Conservation (phyloP, 2,329 filamentous ascomycete genomes). For the Colletotrichum simmondsii region DNA sequence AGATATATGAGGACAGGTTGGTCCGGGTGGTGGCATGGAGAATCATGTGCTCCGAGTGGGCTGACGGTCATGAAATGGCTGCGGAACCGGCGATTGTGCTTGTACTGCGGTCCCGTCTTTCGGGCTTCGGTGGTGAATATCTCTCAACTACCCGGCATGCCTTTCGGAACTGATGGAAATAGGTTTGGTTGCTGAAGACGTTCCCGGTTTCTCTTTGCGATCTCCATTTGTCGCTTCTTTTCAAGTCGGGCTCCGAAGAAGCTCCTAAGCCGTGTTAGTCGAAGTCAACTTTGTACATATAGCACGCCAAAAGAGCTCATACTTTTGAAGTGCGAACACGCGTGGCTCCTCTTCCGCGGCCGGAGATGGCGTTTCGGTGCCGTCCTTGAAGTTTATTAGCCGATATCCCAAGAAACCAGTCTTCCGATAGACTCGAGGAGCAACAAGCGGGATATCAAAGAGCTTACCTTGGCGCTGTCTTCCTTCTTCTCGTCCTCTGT, state of each 20-base stretch:
- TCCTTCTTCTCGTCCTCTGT: constrained; percentile 48
- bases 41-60: not conserved
- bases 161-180: constrained; percentile 87
- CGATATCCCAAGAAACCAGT: not conserved
- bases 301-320: not conserved
- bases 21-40: not conserved
- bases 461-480: constrained; percentile 40
- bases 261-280: constrained; percentile 53
- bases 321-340: constrained; percentile 70
- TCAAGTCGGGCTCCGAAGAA: constrained; percentile 90
- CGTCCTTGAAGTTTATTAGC: constrained; percentile 55
- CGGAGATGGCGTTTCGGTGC: constrained; percentile 45
- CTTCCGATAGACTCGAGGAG: not conserved
- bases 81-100: not conserved
- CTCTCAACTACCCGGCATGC: constrained; percentile 52
- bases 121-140: not conserved
- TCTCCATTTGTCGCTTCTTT: constrained; percentile 80
- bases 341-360: constrained; percentile 75
- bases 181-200: constrained; percentile 80
- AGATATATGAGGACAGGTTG: not conserved
- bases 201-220: constrained; percentile 84
- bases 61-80: not conserved
- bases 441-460: not conserved
- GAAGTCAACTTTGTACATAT: no score
- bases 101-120: not conserved